Evolutionary conservation across 2,329 filamentous ascomycete species (phyloP).

Genomic region (Clonostachys rosea): DNA sequence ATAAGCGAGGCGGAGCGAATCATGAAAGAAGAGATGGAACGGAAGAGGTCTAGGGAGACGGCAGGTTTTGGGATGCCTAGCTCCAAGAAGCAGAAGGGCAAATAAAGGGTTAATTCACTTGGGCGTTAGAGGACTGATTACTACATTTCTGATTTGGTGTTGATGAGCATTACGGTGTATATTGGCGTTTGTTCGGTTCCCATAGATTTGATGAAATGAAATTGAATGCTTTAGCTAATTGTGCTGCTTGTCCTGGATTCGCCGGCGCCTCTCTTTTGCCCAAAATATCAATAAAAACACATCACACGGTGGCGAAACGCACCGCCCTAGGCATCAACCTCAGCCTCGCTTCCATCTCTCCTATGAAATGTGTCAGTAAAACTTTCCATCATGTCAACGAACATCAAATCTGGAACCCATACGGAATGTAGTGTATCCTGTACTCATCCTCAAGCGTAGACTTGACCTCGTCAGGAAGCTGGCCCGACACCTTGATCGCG

Average conservation of each 20-base stretch:
- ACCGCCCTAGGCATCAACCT: constrained; percentile 33
- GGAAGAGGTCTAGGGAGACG: constrained; percentile 53
- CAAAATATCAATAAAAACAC: constrained; percentile 1
- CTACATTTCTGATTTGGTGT: no score
- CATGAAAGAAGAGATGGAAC: constrained; percentile 80
- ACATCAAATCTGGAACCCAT: constrained; percentile 44
- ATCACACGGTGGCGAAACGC: not conserved
- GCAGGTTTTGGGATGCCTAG: constrained; percentile 38
- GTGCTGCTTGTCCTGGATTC: not conserved
- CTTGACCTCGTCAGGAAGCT: constrained; percentile 63
- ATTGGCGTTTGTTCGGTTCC: not conserved
- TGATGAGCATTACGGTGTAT: not conserved
- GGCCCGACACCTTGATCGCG: constrained; percentile 89
- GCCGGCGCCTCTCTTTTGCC: no score
- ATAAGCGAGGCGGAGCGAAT: constrained; percentile 87
- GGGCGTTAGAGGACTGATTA: no score
- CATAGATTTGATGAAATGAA: not conserved
- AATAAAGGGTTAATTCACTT: no score
- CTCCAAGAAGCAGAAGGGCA: constrained; percentile 42
- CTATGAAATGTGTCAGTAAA: constrained; percentile 21
- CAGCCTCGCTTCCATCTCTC: constrained; percentile 51
- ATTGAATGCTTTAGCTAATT: not conserved
- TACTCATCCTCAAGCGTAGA: constrained; percentile 58
- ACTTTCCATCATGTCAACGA: not conserved
- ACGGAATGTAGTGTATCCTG: constrained; percentile 63